Base-by-base conservation (phyloP, 108 stramenopile species). In the Stephanodiscus triporus region DNA sequence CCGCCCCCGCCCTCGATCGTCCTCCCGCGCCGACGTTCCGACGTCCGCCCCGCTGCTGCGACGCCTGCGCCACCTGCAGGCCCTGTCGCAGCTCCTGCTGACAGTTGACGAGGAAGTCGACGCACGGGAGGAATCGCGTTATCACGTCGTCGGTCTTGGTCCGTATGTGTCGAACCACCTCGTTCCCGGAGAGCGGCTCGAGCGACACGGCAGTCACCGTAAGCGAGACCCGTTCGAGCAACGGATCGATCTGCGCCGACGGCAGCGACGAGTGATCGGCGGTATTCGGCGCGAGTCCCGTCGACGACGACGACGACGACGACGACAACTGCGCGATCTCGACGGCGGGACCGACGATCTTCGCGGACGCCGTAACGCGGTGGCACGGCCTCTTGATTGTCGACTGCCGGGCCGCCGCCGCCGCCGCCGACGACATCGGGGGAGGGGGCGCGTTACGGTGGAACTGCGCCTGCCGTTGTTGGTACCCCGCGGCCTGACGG, bases 41-140 rank as follows among this genome's bases (percentile, higher is more conserved):
- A 36, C 23, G 55, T 14, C 53, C 32, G 49, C 57, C 51, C 42
- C 29, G 40, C 9, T 60, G 43, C 16, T 45, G 37, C 13, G 65
- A 61, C 24, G 65, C 51, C 13, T 86, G 84, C 20, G 93, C 90
- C 5, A 81, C 47, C 2, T 74, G 83, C 32, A 94, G 62, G 20
- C 94, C 94, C 61, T 87, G 86, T 9, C 94, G 88, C 36, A 95
- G 59, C 43, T 92, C 91, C 64, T 95, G 94, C 72, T 95, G 94
- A 63, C 94, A 95, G 53, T 84, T 83, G 1, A 95, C 94, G n/a
- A 95, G 66, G 77, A 95, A 95, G 37, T 92, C 91, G 0, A 91
- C 90, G 68, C 94, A 95, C 10, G 94, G 94, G 20, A 95, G 59
- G 69, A 85, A 95, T 4, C 82, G 73, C 1, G 87, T 88, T 17